phyloP scores from a whole-genome alignment of 2,329 filamentous ascomycete species.

The Venturia oleaginea region DNA sequence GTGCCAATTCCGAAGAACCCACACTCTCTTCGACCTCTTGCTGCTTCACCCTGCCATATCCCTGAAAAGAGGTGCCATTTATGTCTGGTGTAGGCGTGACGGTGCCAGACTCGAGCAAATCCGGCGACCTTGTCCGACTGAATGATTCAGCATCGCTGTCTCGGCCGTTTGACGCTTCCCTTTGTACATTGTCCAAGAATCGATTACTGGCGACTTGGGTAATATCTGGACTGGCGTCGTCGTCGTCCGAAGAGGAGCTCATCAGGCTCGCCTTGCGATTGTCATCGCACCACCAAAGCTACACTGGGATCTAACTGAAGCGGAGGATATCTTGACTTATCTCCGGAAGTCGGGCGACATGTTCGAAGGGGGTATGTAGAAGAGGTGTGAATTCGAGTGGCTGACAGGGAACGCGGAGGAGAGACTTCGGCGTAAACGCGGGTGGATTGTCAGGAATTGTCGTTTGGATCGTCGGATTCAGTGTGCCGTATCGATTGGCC shows the following conservation, averaged over 20 bases:
- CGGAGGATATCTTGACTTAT: neutral
- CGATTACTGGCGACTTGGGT: slow-evolving; percentile 5
- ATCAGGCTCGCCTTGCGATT: slow-evolving; percentile 47
- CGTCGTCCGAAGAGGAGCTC: slow-evolving; percentile 58
- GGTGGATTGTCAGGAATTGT: neutral
- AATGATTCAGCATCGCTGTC: slow-evolving; percentile 13
- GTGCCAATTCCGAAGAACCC: slow-evolving; percentile 16
- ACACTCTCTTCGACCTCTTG: slow-evolving; percentile 20
- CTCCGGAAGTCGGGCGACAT: neutral
- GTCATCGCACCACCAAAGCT: slow-evolving; percentile 40
- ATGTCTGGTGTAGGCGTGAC: slow-evolving; percentile 1
- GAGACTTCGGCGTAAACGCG: neutral
- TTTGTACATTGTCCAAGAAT: slow-evolving; percentile 13
- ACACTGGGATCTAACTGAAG: neutral
- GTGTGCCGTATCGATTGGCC: neutral
- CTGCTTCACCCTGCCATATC: slow-evolving; percentile 20
- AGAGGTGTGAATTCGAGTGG: neutral
- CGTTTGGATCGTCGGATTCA: neutral
- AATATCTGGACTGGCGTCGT: slow-evolving; percentile 46
- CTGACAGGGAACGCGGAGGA: neutral
- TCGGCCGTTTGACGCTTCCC: slow-evolving; percentile 14
- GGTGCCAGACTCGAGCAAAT: slow-evolving; percentile 9
- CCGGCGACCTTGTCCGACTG: slow-evolving; percentile 13
- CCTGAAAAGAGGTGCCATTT: slow-evolving; percentile 27
- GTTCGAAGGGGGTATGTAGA: neutral